Conservation (phyloP, 2,329 filamentous ascomycete genomes). For the Pezicula neosporulosa region DNA sequence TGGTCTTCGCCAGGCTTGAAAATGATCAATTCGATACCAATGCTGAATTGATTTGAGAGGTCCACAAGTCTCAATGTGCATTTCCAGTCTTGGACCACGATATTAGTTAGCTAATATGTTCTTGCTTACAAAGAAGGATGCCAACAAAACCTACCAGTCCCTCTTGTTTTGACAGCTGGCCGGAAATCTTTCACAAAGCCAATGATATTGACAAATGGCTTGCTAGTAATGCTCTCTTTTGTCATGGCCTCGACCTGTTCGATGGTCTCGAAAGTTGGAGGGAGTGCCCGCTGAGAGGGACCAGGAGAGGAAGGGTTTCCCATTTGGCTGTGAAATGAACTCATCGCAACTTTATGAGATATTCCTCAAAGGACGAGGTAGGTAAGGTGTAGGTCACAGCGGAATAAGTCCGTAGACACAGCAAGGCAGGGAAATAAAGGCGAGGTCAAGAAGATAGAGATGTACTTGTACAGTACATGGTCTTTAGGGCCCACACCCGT, state of each 20-base stretch:
- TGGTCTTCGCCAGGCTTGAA: constrained; percentile 52
- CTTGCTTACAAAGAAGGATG: background rate
- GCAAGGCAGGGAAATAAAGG: too few species aligned
- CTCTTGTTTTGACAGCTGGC: constrained; percentile 45
- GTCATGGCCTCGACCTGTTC: constrained; percentile 38
- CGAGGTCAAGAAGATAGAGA: too few species aligned
- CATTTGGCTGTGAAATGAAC: constrained; percentile 2
- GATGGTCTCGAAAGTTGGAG: constrained; percentile 41
- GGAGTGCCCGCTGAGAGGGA: constrained; percentile 19
- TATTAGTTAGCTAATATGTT: background rate
- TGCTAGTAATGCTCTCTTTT: constrained; percentile 29
- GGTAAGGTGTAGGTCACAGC: too few species aligned
- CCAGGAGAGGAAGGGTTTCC: background rate
- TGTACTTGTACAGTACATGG: too few species aligned
- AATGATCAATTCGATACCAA: constrained; percentile 46
- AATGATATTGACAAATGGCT: constrained; percentile 52
- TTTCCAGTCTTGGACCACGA: constrained; percentile 51
- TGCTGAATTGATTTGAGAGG: constrained; percentile 41
- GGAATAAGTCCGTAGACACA: too few species aligned
- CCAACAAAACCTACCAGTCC: constrained; percentile 41
- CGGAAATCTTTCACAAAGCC: constrained; percentile 68
- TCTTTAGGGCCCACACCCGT: too few species aligned
- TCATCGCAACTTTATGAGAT: background rate
- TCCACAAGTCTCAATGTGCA: constrained; percentile 60
- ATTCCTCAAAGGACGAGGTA: too few species aligned